Base-by-base conservation (phyloP, 352 stramenopile genomes). In the Phytopythium sindhum region DNA sequence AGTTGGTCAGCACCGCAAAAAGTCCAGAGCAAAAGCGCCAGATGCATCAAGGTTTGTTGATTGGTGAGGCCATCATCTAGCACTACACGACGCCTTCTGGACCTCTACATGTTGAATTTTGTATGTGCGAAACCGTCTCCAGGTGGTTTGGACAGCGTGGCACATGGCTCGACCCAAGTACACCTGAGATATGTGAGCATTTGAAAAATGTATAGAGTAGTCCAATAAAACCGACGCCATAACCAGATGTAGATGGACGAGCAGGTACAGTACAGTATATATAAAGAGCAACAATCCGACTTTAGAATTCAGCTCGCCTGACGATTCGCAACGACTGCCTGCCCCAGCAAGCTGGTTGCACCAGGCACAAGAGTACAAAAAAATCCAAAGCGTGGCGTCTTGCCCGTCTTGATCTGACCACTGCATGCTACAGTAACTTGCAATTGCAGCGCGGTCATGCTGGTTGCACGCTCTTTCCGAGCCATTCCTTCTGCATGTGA, bases 31-130 rank as follows among this genome's bases (percentile, higher is more conserved):
- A 33, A 53, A 15, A 29, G 47, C 47, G 24, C 47, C 47, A 54
- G 47, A 54, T 54, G 47, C 26, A 31, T 54, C 47, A 54, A 54
- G 24, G 24, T 54, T 37, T 52, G 47, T 54, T 54, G 47, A 54
- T 24, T 54, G 24, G 47, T 54, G 47, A 54, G 47, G 47, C 26
- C 47, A 54, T 54, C 47, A n/a, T 0, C 24, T 11, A 54, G 12
- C 28, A 8, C 47, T 1, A 26, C 47, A 12, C 5, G 47, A 35
- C 47, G 47, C 23, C 47, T 54, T 54, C 47, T 54, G 47, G 47
- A 54, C 47, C 1, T 54, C 47, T 1, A 54, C 24, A 54, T 54
- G 47, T 24, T 54, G 47, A 2, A 24, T 35, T 54, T n/a, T 37
- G 47, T 54, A 54, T 54, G 12, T 3, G n/a, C 24, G 26, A 54